Base-by-base conservation (phyloP, 192 early-diverging fungal species). In the Tieghemiomyces parasiticus region DNA sequence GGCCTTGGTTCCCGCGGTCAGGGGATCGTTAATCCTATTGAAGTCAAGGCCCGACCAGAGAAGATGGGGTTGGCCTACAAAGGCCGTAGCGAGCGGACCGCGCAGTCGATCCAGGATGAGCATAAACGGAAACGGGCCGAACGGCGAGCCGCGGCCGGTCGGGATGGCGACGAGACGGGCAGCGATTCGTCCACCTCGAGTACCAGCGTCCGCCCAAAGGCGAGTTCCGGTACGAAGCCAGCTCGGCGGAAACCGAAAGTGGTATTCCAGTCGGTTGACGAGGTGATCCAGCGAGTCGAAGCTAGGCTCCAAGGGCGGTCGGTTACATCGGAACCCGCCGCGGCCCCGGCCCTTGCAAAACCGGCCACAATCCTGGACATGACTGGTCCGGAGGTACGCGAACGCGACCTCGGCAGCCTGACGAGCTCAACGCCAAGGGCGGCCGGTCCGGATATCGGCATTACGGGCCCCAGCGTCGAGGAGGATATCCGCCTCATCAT, bases 1-100 rank as follows among this genome's bases (percentile, higher is more conserved):
- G 93, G 93, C 61, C 71, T 98, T n/a, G 95, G 95, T 1, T 74
- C 74, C 47, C 82, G 85, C 8, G 89, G 91, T 4, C 70, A 73
- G 46, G 95, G 95, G 60, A 93, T 93, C 24, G 76, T 90, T 3
- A 86, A 91, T 50, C 95, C 95, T 4, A 85, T 98, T 31, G 86
- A 96, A 49, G 88, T 88, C 8, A 90, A 88, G 62, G 58, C 85
- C 19, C 83, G 93, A 33, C 93, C 90, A 2, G 65, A 68, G 12
- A 77, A 81, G 59, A 81, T 83, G 77, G 95, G 93, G 38, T 77
- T 98, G 42, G 86, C 88, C 25, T 89, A 81, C 65, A 77, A 79
- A 24, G 83, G 83, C 2, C 88, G 91, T 61, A 83, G 93, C 60
- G 87, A 85, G 64, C 75, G 79, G 44, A 90, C 85, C 0, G 74